A percentile compares a stretch with the other conserved stretches of the same genome.
Conservation (phyloP, 495 filamentous ascomycete species). For the Clavariopsis aquatica region DNA sequence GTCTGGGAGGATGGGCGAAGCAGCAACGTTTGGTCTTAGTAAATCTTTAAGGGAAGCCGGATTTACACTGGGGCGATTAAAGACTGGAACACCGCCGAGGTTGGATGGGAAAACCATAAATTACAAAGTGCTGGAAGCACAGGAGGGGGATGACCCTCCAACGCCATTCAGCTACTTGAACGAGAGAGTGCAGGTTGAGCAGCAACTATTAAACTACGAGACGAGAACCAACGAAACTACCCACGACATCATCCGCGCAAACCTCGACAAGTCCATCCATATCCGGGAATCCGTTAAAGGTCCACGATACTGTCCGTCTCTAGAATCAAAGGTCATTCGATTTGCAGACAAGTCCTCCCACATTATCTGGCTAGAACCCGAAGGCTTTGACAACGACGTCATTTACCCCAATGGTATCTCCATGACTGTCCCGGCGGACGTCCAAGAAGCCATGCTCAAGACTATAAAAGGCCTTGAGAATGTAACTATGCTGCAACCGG, state of each 20-base stretch:
- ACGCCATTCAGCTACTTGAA: constrained; percentile 92
- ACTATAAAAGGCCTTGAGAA: constrained; percentile 86
- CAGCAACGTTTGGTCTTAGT: constrained; percentile 89
- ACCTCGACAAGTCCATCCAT: constrained; percentile 90
- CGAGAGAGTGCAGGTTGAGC: constrained; percentile 66
- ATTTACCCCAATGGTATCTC: constrained; percentile 97
- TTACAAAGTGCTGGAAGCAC: constrained; percentile 67
- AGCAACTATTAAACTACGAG: constrained; percentile 79
- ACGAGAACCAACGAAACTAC: constrained; percentile 81
- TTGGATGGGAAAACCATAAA: constrained; percentile 82
- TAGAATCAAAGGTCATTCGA: constrained; percentile 91
- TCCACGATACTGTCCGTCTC: constrained; percentile 90
- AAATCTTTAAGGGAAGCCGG: constrained; percentile 88
- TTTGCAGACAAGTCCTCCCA: constrained; percentile 78
- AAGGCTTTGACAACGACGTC: constrained; percentile 87
- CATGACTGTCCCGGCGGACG: constrained; percentile 89
- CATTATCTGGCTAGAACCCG: constrained; percentile 94
- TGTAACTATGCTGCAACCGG: constrained; percentile 89
- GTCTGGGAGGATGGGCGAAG: constrained; percentile 90
- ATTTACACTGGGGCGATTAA: constrained; percentile 86
- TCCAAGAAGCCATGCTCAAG: constrained; percentile 78
- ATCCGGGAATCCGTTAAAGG: constrained; percentile 95
- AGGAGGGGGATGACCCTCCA: constrained; percentile 82
- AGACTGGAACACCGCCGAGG: constrained; percentile 93
- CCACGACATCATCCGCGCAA: constrained; percentile 81